Evolutionary conservation across 2,329 filamentous ascomycete genomes (phyloP).

Genomic region (Penicillium crustosum): DNA sequence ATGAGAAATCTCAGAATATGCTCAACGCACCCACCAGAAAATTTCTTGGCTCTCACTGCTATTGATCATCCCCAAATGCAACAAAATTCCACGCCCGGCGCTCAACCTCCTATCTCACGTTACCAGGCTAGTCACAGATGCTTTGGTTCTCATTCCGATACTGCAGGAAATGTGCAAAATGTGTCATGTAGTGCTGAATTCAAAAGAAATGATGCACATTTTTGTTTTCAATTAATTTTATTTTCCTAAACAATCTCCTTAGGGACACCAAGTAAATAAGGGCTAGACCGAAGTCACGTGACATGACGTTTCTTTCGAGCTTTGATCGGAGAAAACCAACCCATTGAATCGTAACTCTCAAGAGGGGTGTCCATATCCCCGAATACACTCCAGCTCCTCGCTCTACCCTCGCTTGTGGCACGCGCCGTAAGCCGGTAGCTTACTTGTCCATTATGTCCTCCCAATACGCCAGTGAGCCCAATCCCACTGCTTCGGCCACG

Average conservation of each 20-base stretch:
- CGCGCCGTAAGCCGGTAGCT: conserved; percentile 3
- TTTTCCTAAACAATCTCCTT: background rate
- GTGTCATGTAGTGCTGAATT: background rate
- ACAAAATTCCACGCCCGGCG: background rate
- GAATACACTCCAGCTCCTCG: background rate
- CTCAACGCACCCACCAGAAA: background rate
- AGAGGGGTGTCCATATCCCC: background rate
- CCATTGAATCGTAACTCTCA: conserved; percentile 1
- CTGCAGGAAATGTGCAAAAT: background rate
- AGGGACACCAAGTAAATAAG: background rate
- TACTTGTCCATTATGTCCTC: conserved; percentile 66
- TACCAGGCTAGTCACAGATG: background rate
- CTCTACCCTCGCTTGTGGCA: background rate
- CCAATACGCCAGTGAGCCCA: conserved; percentile 91
- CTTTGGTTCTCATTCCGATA: background rate
- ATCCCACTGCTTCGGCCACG: conserved; percentile 87
- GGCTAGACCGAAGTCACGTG: conserved; percentile 16
- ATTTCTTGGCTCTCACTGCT: background rate
- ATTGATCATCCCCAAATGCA: conserved; percentile 1
- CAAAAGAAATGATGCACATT: background rate
- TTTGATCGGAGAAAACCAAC: conserved; percentile 9
- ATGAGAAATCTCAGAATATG: no score
- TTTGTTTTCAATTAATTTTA: background rate
- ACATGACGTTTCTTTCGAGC: conserved; percentile 22
- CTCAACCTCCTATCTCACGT: background rate